Conservation (phyloP, 2,329 filamentous ascomycete genomes). For the Penicillium sclerotiorum region DNA sequence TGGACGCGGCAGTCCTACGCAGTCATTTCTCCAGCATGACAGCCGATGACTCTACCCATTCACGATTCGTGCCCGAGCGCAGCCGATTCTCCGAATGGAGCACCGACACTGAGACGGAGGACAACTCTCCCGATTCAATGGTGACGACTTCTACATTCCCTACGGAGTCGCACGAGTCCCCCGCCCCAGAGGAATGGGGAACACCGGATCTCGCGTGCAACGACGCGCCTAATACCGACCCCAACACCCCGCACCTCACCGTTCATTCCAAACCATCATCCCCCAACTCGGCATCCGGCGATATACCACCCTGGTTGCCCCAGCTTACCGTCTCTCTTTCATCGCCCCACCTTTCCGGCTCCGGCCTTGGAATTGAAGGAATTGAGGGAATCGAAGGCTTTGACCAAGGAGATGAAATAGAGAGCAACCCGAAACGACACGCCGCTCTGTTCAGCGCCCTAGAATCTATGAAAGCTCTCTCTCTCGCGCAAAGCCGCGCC, state of each 20-base stretch:
- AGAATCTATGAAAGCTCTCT: constrained; percentile 33
- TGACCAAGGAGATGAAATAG: constrained; percentile 35
- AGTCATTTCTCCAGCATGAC: constrained; percentile 49
- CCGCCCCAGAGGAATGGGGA: constrained; percentile 22
- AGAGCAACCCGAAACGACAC: constrained; percentile 41
- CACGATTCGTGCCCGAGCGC: constrained; percentile 28
- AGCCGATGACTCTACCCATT: constrained; percentile 36
- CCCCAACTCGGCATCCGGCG: constrained; percentile 28
- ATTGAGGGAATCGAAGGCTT: too few species aligned
- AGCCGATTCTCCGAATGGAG: constrained; percentile 48
- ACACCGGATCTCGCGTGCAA: constrained; percentile 27
- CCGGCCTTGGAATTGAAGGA: constrained; percentile 38
- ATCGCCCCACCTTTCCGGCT: constrained; percentile 30
- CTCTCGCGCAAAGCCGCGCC: constrained; percentile 28
- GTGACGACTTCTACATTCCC: constrained; percentile 39
- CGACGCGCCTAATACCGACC: constrained; percentile 32
- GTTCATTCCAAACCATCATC: constrained; percentile 34
- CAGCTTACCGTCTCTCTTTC: constrained; percentile 30
- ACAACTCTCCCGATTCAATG: constrained; percentile 39
- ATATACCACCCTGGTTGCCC: constrained; percentile 30
- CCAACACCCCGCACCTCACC: constrained; percentile 41
- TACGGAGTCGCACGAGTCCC: constrained; percentile 22
- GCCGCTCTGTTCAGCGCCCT: constrained; percentile 39
- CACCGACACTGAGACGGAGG: constrained; percentile 39
- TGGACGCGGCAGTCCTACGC: constrained; percentile 36